These are phyloP conservation scores for Daldinia sp. DNA, from an alignment of 2,329 filamentous ascomycete species.

Conservation along the genomic window DNA sequence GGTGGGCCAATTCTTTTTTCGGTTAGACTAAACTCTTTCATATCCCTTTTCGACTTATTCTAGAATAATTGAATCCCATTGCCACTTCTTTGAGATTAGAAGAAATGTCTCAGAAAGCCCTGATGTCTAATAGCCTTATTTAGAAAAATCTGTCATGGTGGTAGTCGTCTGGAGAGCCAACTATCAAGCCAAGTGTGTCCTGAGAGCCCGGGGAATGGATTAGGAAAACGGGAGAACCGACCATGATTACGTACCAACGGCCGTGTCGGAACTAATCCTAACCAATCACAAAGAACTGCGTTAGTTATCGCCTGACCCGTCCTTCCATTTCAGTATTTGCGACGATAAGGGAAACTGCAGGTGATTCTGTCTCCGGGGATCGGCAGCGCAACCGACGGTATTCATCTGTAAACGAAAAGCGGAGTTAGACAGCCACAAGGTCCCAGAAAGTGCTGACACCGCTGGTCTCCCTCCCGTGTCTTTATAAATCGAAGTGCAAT, in stretches of 20 bases:
- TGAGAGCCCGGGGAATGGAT: not conserved
- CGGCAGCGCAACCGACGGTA: slow-evolving; percentile 33
- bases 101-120: slow-evolving; percentile 15
- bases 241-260: slow-evolving; percentile 38
- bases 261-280: slow-evolving; percentile 14
- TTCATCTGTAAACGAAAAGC: slow-evolving; percentile 32
- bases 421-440: slow-evolving; percentile 25
- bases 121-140: slow-evolving; percentile 12
- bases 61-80: slow-evolving; percentile 9
- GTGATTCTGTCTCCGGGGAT: slow-evolving; percentile 35
- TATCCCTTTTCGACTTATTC: slow-evolving; percentile 11
- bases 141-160: not conserved
- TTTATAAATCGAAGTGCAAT: slow-evolving; percentile 19
- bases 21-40: slow-evolving; percentile 24
- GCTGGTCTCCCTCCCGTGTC: slow-evolving; percentile 37
- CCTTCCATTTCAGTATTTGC: slow-evolving; percentile 25
- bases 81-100: not conserved
- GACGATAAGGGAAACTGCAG: slow-evolving; percentile 36
- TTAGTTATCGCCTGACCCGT: slow-evolving; percentile 28
- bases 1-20: slow-evolving; percentile 21
- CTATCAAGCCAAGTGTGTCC: not conserved
- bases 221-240: slow-evolving; percentile 25
- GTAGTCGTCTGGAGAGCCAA: slow-evolving; percentile 15
- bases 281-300: slow-evolving; percentile 38
- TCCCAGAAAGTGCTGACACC: slow-evolving; percentile 37